These are phyloP conservation scores for Pseudogymnoascus sp. DNA, from an alignment of 2,329 filamentous ascomycete species.

Conservation along the genomic window DNA sequence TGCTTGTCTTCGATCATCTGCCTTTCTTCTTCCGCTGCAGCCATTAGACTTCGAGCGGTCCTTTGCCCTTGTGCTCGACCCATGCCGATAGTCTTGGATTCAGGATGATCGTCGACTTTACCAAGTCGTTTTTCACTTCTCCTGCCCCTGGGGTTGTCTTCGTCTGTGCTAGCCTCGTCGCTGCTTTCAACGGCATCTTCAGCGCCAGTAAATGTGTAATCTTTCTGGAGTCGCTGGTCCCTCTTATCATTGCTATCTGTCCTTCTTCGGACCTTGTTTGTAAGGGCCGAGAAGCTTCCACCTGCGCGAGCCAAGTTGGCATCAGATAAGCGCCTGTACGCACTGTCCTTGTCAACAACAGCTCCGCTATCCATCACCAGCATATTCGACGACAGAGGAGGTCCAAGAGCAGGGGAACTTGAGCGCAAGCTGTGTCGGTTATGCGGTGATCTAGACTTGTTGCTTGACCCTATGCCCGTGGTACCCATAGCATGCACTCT, in stretches of 20 bases:
- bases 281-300: conserved; percentile 48
- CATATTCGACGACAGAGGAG: conserved; percentile 24
- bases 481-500: conserved; percentile 19
- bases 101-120: conserved; percentile 28
- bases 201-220: conserved; percentile 21
- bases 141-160: conserved; percentile 54
- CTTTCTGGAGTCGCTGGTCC: conserved; percentile 23
- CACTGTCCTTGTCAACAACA: conserved; percentile 57
- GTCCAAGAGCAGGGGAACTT: conserved; percentile 19
- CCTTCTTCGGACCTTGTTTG: conserved; percentile 18
- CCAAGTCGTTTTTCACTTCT: conserved; percentile 38
- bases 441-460: conserved; percentile 25
- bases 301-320: conserved; percentile 57
- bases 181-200: conserved; percentile 25
- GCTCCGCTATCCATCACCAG: conserved; percentile 52
- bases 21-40: conserved; percentile 73
- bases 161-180: conserved; percentile 48
- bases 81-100: conserved; percentile 27
- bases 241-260: conserved; percentile 15
- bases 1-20: conserved; percentile 32
- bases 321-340: conserved; percentile 64
- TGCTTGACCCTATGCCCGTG: conserved; percentile 10
- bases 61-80: conserved; percentile 31
- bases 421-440: conserved; percentile 23
- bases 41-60: conserved; percentile 54